These are phyloP conservation scores for Claviceps africana DNA, from an alignment of 2,329 filamentous ascomycete genomes.

Conservation along the genomic window DNA sequence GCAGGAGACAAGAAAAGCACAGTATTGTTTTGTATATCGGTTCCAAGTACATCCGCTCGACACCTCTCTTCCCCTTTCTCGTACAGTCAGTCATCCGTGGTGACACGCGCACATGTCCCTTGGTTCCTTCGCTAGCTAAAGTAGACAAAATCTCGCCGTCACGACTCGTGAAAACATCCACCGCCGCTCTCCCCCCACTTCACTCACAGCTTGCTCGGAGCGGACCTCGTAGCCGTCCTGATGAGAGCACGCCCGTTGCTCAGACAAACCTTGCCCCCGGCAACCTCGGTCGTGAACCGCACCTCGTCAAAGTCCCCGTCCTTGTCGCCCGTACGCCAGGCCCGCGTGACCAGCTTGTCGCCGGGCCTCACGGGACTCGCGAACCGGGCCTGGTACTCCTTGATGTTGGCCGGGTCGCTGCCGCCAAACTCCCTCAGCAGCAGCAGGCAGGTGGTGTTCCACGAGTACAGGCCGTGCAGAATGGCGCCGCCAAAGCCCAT, in stretches of 20 bases:
- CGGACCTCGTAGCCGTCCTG: conserved; percentile 39
- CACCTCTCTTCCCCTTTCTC: no score
- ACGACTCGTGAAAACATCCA: neutral
- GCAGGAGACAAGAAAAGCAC: no score
- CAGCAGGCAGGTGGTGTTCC: conserved; percentile 65
- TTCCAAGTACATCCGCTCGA: no score
- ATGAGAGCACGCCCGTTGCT: conserved; percentile 77
- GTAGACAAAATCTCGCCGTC: neutral
- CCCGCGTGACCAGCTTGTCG: conserved; percentile 66
- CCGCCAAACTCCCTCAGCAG: conserved; percentile 60
- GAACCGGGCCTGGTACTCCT: conserved; percentile 80
- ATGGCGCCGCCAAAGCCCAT: conserved; percentile 88
- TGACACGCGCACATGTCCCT: no score
- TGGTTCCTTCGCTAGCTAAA: no score
- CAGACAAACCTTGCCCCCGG: conserved; percentile 69
- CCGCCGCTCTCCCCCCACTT: neutral
- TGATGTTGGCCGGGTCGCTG: conserved; percentile 67
- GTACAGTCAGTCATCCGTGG: no score
- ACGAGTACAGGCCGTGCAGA: conserved; percentile 79
- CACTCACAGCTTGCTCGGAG: conserved; percentile 48
- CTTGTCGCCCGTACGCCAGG: conserved; percentile 60
- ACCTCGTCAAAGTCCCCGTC: conserved; percentile 65
- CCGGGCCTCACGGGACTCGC: conserved; percentile 72
- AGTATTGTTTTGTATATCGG: neutral
- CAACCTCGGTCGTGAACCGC: conserved; percentile 64